Base-by-base conservation (phyloP, 2,329 filamentous ascomycete genomes). In the Talaromyces piceae region DNA sequence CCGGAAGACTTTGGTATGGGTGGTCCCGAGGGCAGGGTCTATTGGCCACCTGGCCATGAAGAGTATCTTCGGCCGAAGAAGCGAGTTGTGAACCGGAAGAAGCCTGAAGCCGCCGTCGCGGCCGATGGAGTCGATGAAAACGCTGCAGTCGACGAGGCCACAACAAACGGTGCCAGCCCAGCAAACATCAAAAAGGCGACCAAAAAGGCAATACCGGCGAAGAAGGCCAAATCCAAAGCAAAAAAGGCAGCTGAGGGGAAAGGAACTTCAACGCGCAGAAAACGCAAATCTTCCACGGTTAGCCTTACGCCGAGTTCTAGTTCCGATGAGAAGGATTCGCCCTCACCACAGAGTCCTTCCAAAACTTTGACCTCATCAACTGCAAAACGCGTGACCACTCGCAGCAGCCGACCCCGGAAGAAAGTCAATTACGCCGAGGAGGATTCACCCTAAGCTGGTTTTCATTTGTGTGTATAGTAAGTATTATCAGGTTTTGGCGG, bases 41-140 rank as follows among this genome's bases (percentile, higher is more conserved):
- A 94, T 65, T 96, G 91, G 91, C 91, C 90, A 0, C 77, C 82
- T 1, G 88, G 88, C 0, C 89, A 90, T 82, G 91, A 95, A 65
- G 87, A 94, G 55, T 96, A 90, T 89, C 72, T 96, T 20, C 78
- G 84, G 50, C 89, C 90, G 0, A 84, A 80, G 67, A 22, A 57
- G 50, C 47, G 50, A 3, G 45, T 47, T 16, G 23, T 50, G 23
- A 20, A 44, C 16, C 51, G 51, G 5, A 53, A 53, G 43, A 28
- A 48, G 26, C 6, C 41, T 22, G 43, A 2, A 12, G 9, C 60
- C 12, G 47, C 50, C 3, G 56, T 58, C n/a, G 39, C 41, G 16
- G 58, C 51, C 8, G 49, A 45, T 12, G 46, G 41, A 28, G 43
- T 26, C 12, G 45, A 54, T 20, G 51, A 54, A 22, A 49, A 58